phyloP scores from a whole-genome alignment of 2,329 filamentous ascomycete species.

The Decorospora gaudefroyi region DNA sequence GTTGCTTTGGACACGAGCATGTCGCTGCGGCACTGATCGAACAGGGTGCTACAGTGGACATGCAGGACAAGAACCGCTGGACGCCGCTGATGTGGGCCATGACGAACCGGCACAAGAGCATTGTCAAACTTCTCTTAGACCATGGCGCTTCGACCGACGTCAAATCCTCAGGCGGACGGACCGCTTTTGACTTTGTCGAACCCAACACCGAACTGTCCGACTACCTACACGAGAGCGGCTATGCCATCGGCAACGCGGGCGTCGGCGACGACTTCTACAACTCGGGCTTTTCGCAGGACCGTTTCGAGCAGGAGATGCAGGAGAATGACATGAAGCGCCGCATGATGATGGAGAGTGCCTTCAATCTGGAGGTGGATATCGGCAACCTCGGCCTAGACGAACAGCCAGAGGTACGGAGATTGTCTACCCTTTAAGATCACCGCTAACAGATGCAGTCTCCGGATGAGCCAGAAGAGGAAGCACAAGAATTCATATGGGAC shows the following conservation, averaged over 20 bases:
- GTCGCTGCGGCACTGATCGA: slow-evolving; percentile 84
- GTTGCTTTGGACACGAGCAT: slow-evolving; percentile 93
- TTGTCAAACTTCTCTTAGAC: slow-evolving; percentile 89
- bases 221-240: slow-evolving; percentile 92
- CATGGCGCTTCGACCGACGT: slow-evolving; percentile 94
- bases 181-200: slow-evolving; percentile 92
- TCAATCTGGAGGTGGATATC: slow-evolving; percentile 93
- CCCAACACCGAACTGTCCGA: slow-evolving; percentile 96
- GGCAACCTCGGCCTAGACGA: slow-evolving; percentile 96
- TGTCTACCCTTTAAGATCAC: slow-evolving; percentile 18
- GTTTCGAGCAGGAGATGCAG: slow-evolving; percentile 95
- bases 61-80: slow-evolving; percentile 95
- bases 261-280: slow-evolving; percentile 91
- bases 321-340: slow-evolving; percentile 93
- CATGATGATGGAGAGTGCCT: slow-evolving; percentile 99
- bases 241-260: slow-evolving; percentile 80
- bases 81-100: slow-evolving; percentile 99
- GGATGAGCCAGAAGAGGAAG: slow-evolving; percentile 86
- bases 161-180: slow-evolving; percentile 90
- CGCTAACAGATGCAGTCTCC: slow-evolving; percentile 38
- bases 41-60: slow-evolving; percentile 85
- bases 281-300: slow-evolving; percentile 86
- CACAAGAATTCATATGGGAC: slow-evolving; percentile 95
- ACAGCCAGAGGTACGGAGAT: slow-evolving; percentile 74
- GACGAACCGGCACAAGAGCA: slow-evolving; percentile 96